Percentiles rank a stretch among this genome's conserved stretches.
Conservation (phyloP, 208 protist species). For the Wallacemonas sp. region DNA sequence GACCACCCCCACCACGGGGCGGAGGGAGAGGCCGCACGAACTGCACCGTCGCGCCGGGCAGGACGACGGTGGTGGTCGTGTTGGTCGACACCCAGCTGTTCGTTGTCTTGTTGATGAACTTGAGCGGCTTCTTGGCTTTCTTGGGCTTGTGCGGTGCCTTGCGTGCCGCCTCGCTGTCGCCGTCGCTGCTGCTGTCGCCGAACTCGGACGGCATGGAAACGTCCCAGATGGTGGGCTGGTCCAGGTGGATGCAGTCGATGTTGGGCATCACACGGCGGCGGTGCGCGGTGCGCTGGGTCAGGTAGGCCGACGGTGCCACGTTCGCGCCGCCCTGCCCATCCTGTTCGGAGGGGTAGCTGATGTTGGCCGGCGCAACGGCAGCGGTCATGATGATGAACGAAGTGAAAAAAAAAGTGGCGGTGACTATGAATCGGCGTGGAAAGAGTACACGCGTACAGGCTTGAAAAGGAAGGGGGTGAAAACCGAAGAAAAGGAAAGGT, state of each 20-base stretch:
- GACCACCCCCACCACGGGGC: background rate
- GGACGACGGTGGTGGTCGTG: constrained; percentile 49
- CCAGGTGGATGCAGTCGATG: constrained; percentile 15
- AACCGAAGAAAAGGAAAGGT: background rate
- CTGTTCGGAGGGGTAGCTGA: background rate
- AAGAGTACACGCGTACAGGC: no score
- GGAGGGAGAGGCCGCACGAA: constrained; percentile 9
- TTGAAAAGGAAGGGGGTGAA: no score
- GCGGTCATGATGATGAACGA: constrained; percentile 14
- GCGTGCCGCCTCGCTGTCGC: constrained; percentile 5
- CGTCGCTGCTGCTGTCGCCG: background rate
- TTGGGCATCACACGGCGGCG: constrained; percentile 12
- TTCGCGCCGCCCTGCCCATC: background rate
- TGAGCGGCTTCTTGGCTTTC: background rate
- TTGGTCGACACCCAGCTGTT: constrained; percentile 57
- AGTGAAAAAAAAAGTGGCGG: constrained; percentile 12
- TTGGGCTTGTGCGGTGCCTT: constrained; percentile 11
- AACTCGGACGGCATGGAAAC: constrained; percentile 12
- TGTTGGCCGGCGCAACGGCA: background rate
- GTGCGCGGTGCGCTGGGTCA: constrained; percentile 7
- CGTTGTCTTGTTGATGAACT: constrained; percentile 40
- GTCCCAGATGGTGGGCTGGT: constrained; percentile 8
- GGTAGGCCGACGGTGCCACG: background rate
- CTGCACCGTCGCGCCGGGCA: constrained; percentile 38
- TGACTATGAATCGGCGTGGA: no score